Percentiles rank a stretch among this genome's conserved stretches.
Evolutionary conservation across 768 basidiomycete species (phyloP).

Genomic region (Dioszegia hungarica): DNA sequence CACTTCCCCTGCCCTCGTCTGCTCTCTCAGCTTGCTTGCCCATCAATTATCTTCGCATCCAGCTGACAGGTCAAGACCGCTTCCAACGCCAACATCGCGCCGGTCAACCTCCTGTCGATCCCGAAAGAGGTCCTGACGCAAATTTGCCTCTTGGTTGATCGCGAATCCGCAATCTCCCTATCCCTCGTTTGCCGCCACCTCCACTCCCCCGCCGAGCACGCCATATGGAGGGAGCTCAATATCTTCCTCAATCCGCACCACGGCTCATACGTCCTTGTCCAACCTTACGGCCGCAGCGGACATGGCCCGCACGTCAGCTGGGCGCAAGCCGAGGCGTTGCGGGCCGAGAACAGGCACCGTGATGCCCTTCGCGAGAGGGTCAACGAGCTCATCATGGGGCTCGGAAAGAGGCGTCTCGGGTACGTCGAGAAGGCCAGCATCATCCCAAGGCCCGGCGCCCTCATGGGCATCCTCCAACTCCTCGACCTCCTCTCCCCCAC

Average conservation of each 20-base stretch:
- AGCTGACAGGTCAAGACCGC: no score
- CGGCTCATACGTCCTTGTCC: constrained; percentile 1
- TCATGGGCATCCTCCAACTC: background rate
- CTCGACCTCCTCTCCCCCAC: background rate
- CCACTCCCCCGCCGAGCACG: background rate
- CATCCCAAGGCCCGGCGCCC: background rate
- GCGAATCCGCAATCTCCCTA: background rate
- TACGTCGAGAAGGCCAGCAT: background rate
- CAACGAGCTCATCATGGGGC: background rate
- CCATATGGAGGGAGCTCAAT: background rate
- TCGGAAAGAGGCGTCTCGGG: background rate
- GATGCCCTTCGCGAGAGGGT: background rate
- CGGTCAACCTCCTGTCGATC: no score
- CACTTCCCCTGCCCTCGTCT: no score
- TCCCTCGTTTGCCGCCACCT: background rate
- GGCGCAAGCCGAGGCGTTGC: background rate
- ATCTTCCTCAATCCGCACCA: background rate
- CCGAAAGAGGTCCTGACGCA: background rate
- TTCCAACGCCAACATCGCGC: no score
- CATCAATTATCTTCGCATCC: background rate
- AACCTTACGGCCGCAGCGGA: background rate
- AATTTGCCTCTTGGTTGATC: background rate
- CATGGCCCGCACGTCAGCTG: background rate
- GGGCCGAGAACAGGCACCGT: background rate
- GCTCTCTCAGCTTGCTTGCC: no score